These are phyloP conservation scores for Rhizoctonia solani DNA, from an alignment of 1,284 basidiomycete species.

Conservation along the genomic window DNA sequence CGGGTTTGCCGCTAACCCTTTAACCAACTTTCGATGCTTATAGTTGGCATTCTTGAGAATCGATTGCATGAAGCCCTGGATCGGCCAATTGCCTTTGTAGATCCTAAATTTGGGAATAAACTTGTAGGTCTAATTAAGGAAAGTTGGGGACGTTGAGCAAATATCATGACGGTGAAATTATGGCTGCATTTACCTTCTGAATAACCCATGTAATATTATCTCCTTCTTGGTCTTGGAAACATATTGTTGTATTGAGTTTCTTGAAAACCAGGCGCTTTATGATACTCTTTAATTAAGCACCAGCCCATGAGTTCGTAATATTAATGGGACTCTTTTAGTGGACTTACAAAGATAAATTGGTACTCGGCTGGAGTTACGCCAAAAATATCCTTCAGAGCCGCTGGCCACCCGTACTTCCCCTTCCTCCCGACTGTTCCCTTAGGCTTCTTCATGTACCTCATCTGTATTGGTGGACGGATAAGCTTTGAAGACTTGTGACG, in stretches of 20 bases:
- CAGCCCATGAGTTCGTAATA: neutral
- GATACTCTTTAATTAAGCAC: neutral
- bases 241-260: neutral
- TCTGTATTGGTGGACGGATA: neutral
- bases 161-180: no score
- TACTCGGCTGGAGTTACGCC: neutral
- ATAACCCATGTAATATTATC: neutral
- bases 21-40: no score
- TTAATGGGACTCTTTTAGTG: neutral
- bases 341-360: neutral
- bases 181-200: neutral
- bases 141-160: no score
- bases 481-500: no score
- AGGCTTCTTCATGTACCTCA: neutral
- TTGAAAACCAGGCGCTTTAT: neutral
- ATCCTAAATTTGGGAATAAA: no score
- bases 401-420: neutral
- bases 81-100: no score
- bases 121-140: no score
- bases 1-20: no score
- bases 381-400: neutral
- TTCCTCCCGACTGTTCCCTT: neutral
- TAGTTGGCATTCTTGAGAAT: no score
- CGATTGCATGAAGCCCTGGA: no score
- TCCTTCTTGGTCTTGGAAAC: neutral